Percentiles rank a stretch among this genome's conserved stretches.
These are phyloP conservation scores for Cystobasidium sp. DNA, from an alignment of 1,284 basidiomycete genomes.

Conservation along the genomic window DNA sequence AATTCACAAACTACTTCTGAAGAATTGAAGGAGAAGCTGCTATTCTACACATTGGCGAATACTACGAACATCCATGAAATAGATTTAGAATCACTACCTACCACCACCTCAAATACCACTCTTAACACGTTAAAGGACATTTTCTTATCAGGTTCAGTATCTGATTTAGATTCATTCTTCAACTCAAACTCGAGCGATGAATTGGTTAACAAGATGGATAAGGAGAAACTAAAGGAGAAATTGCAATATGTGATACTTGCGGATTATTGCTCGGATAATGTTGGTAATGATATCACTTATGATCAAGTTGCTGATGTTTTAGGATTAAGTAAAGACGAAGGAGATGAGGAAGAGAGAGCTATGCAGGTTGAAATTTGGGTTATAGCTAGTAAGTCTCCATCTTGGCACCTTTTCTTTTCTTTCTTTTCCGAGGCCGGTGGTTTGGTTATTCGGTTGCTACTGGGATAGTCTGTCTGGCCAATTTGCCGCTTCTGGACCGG, in stretches of 20 bases:
- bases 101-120: constrained; percentile 59
- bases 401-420: not conserved
- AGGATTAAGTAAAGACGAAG: constrained; percentile 60
- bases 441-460: too few species aligned
- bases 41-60: constrained; percentile 67
- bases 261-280: constrained; percentile 74
- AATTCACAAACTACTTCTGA: constrained; percentile 44
- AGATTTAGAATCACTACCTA: constrained; percentile 77
- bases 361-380: constrained; percentile 86
- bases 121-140: constrained; percentile 73
- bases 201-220: constrained; percentile 37
- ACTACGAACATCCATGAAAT: constrained; percentile 64
- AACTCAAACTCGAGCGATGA: constrained; percentile 13
- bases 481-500: too few species aligned
- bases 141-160: constrained; percentile 70
- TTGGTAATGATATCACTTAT: constrained; percentile 78
- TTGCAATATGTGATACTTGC: constrained; percentile 79
- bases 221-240: constrained; percentile 68
- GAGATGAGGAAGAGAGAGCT: constrained; percentile 62
- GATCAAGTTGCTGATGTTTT: constrained; percentile 71
- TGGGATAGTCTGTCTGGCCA: too few species aligned
- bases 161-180: constrained; percentile 59
- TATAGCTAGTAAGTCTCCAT: constrained; percentile 74
- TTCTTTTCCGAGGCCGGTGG: not conserved
- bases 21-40: constrained; percentile 54